Percentiles rank a stretch among this genome's conserved stretches.
Conservation (phyloP, 2,329 filamentous ascomycete genomes). For the Mycosphaerella sp. region DNA sequence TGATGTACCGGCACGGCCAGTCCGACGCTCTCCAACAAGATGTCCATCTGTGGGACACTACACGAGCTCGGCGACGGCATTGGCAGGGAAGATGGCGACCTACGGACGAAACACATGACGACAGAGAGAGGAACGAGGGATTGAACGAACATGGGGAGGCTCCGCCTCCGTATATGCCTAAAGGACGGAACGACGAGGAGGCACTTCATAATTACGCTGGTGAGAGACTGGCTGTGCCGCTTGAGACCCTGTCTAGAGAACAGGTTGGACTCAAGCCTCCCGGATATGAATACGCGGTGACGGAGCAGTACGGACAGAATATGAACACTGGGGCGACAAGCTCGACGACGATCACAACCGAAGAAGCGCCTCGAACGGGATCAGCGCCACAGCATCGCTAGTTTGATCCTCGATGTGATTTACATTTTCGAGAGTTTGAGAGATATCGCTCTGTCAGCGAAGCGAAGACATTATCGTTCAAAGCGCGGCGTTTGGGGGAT, state of each 20-base stretch:
- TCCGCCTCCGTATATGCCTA: slow-evolving; percentile 54
- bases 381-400: not conserved
- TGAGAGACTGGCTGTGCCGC: slow-evolving; percentile 31
- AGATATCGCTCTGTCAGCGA: not conserved
- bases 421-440: not conserved
- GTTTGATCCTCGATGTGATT: no score
- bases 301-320: not conserved
- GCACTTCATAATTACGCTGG: not conserved
- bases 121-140: slow-evolving; percentile 45
- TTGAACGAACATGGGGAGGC: slow-evolving; percentile 60
- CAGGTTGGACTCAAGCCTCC: slow-evolving; percentile 37
- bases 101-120: slow-evolving; percentile 3
- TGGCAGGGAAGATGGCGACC: slow-evolving; percentile 24
- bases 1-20: slow-evolving; percentile 10
- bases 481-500: slow-evolving; percentile 6
- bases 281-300: slow-evolving; percentile 31
- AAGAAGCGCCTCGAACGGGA: not conserved
- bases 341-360: not conserved
- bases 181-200: slow-evolving; percentile 25
- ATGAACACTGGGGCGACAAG: not conserved
- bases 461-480: not conserved
- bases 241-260: slow-evolving; percentile 37
- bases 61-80: slow-evolving; percentile 26
- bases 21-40: slow-evolving; percentile 17
- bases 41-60: slow-evolving; percentile 12